phyloP scores from a whole-genome alignment of 352 stramenopile species.

The Phytophthora meadii region DNA sequence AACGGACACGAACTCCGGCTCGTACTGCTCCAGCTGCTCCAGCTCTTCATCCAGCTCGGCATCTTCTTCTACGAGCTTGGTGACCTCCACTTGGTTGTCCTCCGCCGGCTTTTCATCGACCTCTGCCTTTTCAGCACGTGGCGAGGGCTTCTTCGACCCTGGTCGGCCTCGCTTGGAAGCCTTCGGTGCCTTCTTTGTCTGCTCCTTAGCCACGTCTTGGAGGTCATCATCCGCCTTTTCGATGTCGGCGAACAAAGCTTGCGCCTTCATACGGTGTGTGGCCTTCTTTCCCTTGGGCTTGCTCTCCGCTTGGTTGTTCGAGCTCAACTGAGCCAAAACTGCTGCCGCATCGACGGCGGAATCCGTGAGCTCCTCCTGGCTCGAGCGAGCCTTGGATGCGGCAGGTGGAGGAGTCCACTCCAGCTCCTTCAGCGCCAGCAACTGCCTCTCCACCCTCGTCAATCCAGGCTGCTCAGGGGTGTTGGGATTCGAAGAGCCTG shows the following conservation, averaged over 20 bases:
- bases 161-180: conserved; percentile 18
- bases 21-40: conserved; percentile 46
- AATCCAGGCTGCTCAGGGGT: conserved; percentile 56
- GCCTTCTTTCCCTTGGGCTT: conserved; percentile 31
- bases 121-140: conserved; percentile 4
- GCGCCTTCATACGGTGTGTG: conserved; percentile 36
- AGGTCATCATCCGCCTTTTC: conserved; percentile 13
- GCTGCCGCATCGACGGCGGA: conserved; percentile 29
- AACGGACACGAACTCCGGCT: conserved; percentile 48
- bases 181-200: conserved; percentile 1
- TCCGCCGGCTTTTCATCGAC: not conserved
- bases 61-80: conserved; percentile 15
- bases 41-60: conserved; percentile 42
- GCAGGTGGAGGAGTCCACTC: conserved; percentile 58
- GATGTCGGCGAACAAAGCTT: conserved; percentile 41
- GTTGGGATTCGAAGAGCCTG: conserved; percentile 68
- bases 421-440: conserved; percentile 57
- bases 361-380: conserved; percentile 20
- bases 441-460: conserved; percentile 44
- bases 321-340: conserved; percentile 30
- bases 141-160: conserved; percentile 19
- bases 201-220: conserved; percentile 14
- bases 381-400: conserved; percentile 10
- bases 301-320: conserved; percentile 14
- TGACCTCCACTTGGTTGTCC: conserved; percentile 18